Evolutionary conservation across 2,329 filamentous ascomycete genomes (phyloP), one percentile per base, ranked within the genome.

Genomic region (Arthrocladium fulminans): DNA sequence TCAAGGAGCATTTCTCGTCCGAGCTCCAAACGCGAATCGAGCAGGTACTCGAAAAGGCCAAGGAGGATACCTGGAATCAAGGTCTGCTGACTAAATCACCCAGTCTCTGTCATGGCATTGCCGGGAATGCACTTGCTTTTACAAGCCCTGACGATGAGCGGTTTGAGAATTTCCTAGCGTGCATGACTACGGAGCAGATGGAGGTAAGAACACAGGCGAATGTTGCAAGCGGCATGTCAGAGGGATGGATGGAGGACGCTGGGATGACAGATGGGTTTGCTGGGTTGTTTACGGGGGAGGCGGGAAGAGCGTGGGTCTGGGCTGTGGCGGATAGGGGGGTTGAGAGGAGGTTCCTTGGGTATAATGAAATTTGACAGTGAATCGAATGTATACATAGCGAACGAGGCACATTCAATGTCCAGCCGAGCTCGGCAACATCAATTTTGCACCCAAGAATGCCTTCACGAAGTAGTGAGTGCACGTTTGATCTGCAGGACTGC

Each of bases 101-200:
- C 1, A 82, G 76, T 57, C 60, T 85, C 29, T 84, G 81, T 57
- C 80, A 85, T 58, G 77, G 81, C 0, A 77, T 83, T 23, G 71
- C 77, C 12, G 79, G 81, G 6, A 84, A 84, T 58, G 77, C 79
- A 13, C 64, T 85, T 23, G 53, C 53, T n/a, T 30, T 59, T n/a
- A 53, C 50, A n/a, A 24, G 24, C 23, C 30, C 17, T 7, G 44
- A 51, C 29, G 49, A 49, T 19, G 47, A 35, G 9, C 20, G 50
- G 23, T 58, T 58, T 24, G 34, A 52, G 27, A 46, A 52, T 35
- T 52, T 57, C 27, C 30, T 58, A 30, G 23, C 32, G 3, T 51
- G 27, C 23, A 54, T 53, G 50, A 45, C 51, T 20, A 54, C 39
- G 38, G 44, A 51, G 3, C n/a, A 24, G 17, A 49, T 58, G 12